These are phyloP conservation scores for Xanthoconium purpureum DNA, from an alignment of 768 basidiomycete genomes.

Conservation along the genomic window DNA sequence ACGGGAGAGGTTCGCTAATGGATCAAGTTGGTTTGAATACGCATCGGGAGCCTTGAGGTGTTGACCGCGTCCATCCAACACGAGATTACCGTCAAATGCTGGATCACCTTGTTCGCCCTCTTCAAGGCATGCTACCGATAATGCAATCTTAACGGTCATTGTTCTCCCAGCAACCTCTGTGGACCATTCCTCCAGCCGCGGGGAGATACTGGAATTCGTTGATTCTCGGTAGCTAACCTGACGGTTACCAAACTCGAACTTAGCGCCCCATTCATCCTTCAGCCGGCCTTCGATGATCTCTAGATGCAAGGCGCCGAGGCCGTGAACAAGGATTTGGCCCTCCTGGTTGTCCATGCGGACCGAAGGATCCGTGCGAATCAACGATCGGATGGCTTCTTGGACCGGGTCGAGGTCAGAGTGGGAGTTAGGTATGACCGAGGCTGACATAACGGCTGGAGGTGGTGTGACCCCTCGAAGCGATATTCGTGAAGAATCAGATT, in stretches of 20 bases:
- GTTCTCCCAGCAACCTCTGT: slow-evolving; percentile 61
- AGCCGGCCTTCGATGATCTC: slow-evolving; percentile 85
- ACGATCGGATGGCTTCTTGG: slow-evolving; percentile 65
- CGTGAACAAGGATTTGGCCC: slow-evolving; percentile 80
- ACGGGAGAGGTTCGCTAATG: slow-evolving; percentile 54
- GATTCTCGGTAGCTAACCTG: slow-evolving; percentile 81
- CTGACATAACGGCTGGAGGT: slow-evolving; percentile 83
- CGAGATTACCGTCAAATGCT: slow-evolving; percentile 74
- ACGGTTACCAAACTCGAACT: slow-evolving; percentile 73
- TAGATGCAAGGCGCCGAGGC: slow-evolving; percentile 82
- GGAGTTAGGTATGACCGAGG: slow-evolving; percentile 76
- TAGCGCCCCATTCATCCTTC: slow-evolving; percentile 72
- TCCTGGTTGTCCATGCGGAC: slow-evolving; percentile 77
- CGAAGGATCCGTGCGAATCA: slow-evolving; percentile 88
- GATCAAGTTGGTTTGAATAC: slow-evolving; percentile 40
- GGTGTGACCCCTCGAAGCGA: slow-evolving; percentile 63
- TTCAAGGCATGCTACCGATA: slow-evolving; percentile 53
- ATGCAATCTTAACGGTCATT: slow-evolving; percentile 46
- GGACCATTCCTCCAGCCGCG: slow-evolving; percentile 49
- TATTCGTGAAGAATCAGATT: slow-evolving; percentile 33
- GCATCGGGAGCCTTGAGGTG: slow-evolving; percentile 53
- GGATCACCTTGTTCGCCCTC: slow-evolving; percentile 61
- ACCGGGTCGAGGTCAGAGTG: slow-evolving; percentile 77
- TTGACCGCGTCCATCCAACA: slow-evolving; percentile 52
- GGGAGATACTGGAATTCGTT: slow-evolving; percentile 24